Percentiles rank a stretch among this genome's conserved stretches.
Evolutionary conservation across 345 rosid species (phyloP).

Genomic region (Turritis glabra): DNA sequence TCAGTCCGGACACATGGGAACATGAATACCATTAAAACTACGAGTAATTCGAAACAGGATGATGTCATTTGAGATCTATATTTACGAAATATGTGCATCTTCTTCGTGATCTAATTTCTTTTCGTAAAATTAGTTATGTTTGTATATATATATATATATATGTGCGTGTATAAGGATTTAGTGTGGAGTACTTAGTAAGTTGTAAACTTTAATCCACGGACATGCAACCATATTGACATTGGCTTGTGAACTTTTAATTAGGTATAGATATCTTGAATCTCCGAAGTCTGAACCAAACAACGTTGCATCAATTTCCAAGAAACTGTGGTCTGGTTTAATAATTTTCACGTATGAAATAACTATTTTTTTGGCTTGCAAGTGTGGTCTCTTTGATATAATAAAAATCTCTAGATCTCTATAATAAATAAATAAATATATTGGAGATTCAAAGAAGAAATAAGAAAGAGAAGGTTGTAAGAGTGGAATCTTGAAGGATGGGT

Average conservation of each 20-base stretch:
- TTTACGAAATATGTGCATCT: not conserved
- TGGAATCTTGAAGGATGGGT: conserved; percentile 29
- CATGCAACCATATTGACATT: conserved; percentile 8
- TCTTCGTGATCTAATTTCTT: not conserved
- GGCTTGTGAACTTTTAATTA: not conserved
- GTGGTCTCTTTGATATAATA: not conserved
- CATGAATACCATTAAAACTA: not conserved
- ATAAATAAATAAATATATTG: no score
- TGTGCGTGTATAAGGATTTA: not conserved
- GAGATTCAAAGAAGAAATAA: conserved; percentile 29
- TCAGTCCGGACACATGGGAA: conserved; percentile 15
- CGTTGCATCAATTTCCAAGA: conserved; percentile 20
- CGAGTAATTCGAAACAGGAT: not conserved
- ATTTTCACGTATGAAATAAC: not conserved
- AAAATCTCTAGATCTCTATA: no score
- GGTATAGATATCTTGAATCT: conserved; percentile 20
- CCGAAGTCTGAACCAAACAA: no score
- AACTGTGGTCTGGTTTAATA: not conserved
- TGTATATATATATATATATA: not conserved
- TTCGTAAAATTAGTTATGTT: not conserved
- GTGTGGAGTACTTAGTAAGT: not conserved
- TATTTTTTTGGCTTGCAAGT: not conserved
- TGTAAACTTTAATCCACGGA: not conserved
- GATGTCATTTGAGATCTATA: not conserved
- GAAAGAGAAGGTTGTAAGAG: conserved; percentile 10